A percentile compares a stretch with the other conserved stretches of the same genome.
Evolutionary conservation across 2,329 filamentous ascomycete species (phyloP).

Genomic region (Raffaelea deltoideospora): DNA sequence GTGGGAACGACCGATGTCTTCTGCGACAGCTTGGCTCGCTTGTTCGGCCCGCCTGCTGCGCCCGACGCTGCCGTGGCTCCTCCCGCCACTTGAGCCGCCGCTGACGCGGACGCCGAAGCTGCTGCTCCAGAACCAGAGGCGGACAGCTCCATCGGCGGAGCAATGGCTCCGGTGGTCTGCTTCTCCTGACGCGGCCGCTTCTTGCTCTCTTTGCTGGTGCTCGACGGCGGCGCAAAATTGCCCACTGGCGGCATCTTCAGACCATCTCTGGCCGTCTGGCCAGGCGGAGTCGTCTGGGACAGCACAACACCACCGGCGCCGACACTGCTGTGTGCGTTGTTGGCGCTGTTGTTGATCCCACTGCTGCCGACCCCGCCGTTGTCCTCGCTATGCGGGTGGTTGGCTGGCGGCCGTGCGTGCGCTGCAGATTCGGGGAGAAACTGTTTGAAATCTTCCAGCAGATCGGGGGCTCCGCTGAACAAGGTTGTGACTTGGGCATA

Average conservation of each 20-base stretch:
- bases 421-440: conserved; percentile 80
- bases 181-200: conserved; percentile 59
- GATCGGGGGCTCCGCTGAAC: conserved; percentile 84
- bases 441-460: conserved; percentile 96
- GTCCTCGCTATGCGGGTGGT: conserved; percentile 51
- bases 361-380: not conserved
- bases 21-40: conserved; percentile 64
- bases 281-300: conserved; percentile 40
- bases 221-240: conserved; percentile 73
- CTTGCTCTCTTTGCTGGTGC: conserved; percentile 78
- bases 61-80: conserved; percentile 19
- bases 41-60: conserved; percentile 19
- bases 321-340: conserved; percentile 20
- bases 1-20: conserved; percentile 35
- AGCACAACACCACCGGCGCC: conserved; percentile 22
- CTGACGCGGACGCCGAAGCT: too few species aligned
- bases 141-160: conserved; percentile 25
- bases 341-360: not conserved
- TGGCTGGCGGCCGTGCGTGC: conserved; percentile 39
- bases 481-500: conserved; percentile 92
- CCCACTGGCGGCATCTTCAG: conserved; percentile 86
- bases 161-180: conserved; percentile 29
- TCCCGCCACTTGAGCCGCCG: not conserved
- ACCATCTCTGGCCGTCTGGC: conserved; percentile 33
- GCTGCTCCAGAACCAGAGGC: too few species aligned